Percentiles rank a stretch among this genome's conserved stretches.
Conservation (phyloP, 1,139 yeast genomes). For the Hanseniaspora uvarum region DNA sequence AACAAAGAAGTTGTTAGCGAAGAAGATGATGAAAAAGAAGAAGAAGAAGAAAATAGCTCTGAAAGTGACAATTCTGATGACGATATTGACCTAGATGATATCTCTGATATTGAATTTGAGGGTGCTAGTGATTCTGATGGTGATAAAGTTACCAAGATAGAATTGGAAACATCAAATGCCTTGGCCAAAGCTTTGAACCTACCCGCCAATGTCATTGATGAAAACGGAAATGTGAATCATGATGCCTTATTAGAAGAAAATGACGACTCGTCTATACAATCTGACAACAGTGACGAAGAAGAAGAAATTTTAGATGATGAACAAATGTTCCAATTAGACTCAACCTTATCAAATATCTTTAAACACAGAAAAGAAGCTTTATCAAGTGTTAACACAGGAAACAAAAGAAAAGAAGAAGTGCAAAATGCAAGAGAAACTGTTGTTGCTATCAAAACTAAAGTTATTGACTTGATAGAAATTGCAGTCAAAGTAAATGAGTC, state of each 20-base stretch:
- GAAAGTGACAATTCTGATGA: slow-evolving; percentile 32
- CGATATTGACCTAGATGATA: slow-evolving; percentile 28
- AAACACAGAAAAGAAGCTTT: slow-evolving; percentile 64
- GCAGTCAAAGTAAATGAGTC: slow-evolving; percentile 37
- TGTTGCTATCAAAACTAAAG: slow-evolving; percentile 65
- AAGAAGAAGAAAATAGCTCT: slow-evolving; percentile 33
- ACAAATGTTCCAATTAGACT: slow-evolving; percentile 92
- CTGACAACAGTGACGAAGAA: slow-evolving; percentile 42
- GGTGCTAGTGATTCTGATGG: slow-evolving; percentile 32
- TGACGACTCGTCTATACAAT: slow-evolving; percentile 26
- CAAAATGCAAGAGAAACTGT: slow-evolving; percentile 70
- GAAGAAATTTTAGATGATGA: slow-evolving; percentile 92
- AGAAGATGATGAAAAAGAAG: slow-evolving; percentile 31
- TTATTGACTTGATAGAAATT: slow-evolving; percentile 63
- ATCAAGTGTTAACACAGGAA: slow-evolving; percentile 45
- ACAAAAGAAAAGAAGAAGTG: slow-evolving; percentile 59
- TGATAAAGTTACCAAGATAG: slow-evolving; percentile 43
- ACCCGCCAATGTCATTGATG: slow-evolving; percentile 37
- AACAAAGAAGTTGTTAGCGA: background rate
- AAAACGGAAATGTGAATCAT: slow-evolving; percentile 38
- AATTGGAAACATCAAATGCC: slow-evolving; percentile 56
- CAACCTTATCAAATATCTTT: slow-evolving; percentile 71
- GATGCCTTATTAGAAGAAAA: slow-evolving; percentile 36
- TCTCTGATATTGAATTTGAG: slow-evolving; percentile 24
- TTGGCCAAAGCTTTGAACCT: slow-evolving; percentile 71